Conservation (phyloP, 495 filamentous ascomycete species). For the Penicillium coffeae region DNA sequence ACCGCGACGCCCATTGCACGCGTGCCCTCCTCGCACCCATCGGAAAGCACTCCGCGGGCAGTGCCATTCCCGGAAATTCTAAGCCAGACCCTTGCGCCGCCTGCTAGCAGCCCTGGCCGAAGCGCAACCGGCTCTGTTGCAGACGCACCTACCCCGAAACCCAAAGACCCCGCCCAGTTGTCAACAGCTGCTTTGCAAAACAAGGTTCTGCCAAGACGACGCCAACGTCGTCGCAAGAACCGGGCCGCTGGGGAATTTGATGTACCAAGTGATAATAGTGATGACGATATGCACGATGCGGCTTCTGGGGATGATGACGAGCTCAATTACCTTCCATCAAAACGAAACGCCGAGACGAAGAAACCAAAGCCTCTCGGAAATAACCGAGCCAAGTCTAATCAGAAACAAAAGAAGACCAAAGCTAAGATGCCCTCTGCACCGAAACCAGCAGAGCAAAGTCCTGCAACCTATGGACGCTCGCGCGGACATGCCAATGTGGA, state of each 20-base stretch:
- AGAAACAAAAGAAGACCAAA: slow-evolving; percentile 9
- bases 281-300: slow-evolving; percentile 28
- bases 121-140: slow-evolving; percentile 21
- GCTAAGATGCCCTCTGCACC: slow-evolving; percentile 2
- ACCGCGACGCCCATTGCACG: slow-evolving; percentile 10
- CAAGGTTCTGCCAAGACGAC: slow-evolving; percentile 44
- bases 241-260: slow-evolving; percentile 15
- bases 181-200: slow-evolving; percentile 47
- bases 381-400: slow-evolving; percentile 8
- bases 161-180: slow-evolving; percentile 34
- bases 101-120: slow-evolving; percentile 28
- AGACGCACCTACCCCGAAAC: slow-evolving; percentile 14
- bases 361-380: slow-evolving; percentile 18
- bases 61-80: slow-evolving; percentile 30
- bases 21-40: background rate
- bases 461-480: slow-evolving; percentile 4
- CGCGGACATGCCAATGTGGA: slow-evolving; percentile 10
- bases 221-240: slow-evolving; percentile 27
- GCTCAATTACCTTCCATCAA: slow-evolving; percentile 27
- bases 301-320: slow-evolving; percentile 40
- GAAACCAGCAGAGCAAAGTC: slow-evolving; percentile 1
- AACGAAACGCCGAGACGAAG: slow-evolving; percentile 7
- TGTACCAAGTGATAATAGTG: slow-evolving; percentile 29
- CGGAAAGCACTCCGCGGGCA: slow-evolving; percentile 10
- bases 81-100: slow-evolving; percentile 51